Evolutionary conservation across 768 basidiomycete genomes (phyloP), one percentile per base, ranked within the genome.

Genomic region (Auricularia sp.): DNA sequence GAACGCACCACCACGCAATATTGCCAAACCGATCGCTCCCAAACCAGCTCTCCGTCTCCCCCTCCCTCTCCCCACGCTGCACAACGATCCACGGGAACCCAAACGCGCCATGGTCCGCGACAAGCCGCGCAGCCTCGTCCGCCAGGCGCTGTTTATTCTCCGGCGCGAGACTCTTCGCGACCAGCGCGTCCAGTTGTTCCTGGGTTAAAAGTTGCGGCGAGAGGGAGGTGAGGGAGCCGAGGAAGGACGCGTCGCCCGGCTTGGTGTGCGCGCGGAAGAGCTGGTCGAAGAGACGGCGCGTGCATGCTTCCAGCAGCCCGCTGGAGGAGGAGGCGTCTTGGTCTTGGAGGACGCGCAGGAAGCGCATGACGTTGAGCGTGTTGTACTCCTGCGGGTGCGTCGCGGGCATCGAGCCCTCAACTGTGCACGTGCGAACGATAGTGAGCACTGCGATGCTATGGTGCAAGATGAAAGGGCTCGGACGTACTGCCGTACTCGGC

Each of bases 61-160:
- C 39, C 1, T 42, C 39, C 13, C 8, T 3, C 2, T 29, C 29
- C 44, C 1, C 44, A 3, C 47, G 47, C 14, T 51, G 47, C 47
- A 51, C 47, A 18, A 80, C n/a, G 24, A 64, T 64, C 64, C 64
- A 64, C 6, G 64, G 64, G 35, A 64, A 59, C 6, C 64, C 64
- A n/a, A 64, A 64, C 13, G 63, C 63, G 47, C 54, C 34, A 1
- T 62, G 62, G 29, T 29, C 35, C 18, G 56, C n/a, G 13, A 42
- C 64, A 5, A 64, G 54, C 21, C 8, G 5, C 18, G 36, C 39
- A 4, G 56, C 64, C 35, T 64, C 64, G 21, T 54, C 35, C 18
- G 14, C 13, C 21, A 64, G 36, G 1, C 54, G 36, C 13, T 37
- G 39, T 42, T 64, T 64, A 54, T 64, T 64, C 18, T n/a, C 36